phyloP scores from a whole-genome alignment of 108 stramenopile species.

The Pseudonitzschia pungens region DNA sequence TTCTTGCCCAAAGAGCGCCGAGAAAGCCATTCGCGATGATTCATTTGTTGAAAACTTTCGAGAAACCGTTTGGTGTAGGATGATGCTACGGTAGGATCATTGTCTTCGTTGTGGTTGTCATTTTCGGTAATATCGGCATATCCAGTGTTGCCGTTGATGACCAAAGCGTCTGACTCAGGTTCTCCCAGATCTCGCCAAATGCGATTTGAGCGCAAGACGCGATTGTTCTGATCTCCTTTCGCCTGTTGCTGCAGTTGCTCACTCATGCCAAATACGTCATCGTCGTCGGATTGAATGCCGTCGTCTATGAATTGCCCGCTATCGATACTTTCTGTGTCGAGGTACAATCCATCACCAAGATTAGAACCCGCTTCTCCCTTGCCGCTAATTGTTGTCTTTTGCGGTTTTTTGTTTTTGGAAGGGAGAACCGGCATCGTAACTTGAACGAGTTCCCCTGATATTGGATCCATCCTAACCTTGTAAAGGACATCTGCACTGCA shows the following conservation, averaged over 20 bases:
- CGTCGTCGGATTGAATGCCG: background rate
- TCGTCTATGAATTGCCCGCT: background rate
- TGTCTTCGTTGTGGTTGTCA: background rate
- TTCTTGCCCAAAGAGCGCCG: background rate
- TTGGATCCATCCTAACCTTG: conserved; percentile 4
- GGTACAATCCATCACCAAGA: background rate
- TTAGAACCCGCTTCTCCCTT: background rate
- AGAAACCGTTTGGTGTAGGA: background rate
- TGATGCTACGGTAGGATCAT: background rate
- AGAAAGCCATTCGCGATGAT: background rate
- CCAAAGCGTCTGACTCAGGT: background rate
- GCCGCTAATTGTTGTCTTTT: background rate
- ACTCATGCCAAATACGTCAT: background rate
- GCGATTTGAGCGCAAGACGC: background rate
- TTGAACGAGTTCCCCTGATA: background rate
- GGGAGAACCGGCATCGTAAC: background rate
- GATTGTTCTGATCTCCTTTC: background rate
- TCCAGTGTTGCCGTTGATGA: background rate
- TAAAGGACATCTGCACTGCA: background rate
- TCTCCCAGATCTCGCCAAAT: conserved; percentile 9
- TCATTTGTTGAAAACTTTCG: background rate
- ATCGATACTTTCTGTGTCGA: background rate
- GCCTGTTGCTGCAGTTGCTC: background rate
- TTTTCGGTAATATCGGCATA: background rate
- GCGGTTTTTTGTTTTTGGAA: background rate